A percentile compares a stretch with the other conserved stretches of the same genome.
Conservation (phyloP, 495 filamentous ascomycete genomes). For the Penicillium ucsense region DNA sequence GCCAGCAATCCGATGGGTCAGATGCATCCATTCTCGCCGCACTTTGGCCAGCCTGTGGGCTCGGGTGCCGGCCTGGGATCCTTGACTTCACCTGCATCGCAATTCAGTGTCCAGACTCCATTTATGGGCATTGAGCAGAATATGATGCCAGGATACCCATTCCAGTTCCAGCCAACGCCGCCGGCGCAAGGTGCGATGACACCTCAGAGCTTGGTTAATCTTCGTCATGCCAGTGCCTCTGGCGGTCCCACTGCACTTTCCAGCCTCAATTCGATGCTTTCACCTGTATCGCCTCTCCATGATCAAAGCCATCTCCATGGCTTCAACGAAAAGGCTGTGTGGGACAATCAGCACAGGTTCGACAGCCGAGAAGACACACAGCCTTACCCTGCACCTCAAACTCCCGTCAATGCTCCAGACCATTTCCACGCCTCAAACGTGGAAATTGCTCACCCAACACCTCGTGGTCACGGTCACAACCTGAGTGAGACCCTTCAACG, state of each 20-base stretch:
- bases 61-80: conserved; percentile 50
- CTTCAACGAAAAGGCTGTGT: conserved; percentile 22
- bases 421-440: conserved; percentile 39
- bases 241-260: conserved; percentile 24
- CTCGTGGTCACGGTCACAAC: conserved; percentile 55
- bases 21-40: conserved; percentile 34
- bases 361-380: conserved; percentile 19
- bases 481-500: conserved; percentile 67
- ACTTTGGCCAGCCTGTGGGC: conserved; percentile 41
- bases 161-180: conserved; percentile 38
- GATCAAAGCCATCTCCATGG: conserved; percentile 27
- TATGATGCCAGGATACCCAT: conserved; percentile 26
- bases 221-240: conserved; percentile 24
- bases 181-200: conserved; percentile 35
- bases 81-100: conserved; percentile 47
- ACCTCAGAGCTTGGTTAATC: conserved; percentile 34
- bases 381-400: conserved; percentile 21
- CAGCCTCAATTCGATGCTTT: conserved; percentile 34
- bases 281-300: conserved; percentile 36
- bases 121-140: conserved; percentile 35
- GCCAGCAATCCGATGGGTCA: conserved; percentile 30
- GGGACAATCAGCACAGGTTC: conserved; percentile 14
- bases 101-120: conserved; percentile 34
- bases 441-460: conserved; percentile 55
- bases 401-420: conserved; percentile 28